Evolutionary conservation across 345 rosid genomes (phyloP).

Genomic region (Ailanthus altissimus): DNA sequence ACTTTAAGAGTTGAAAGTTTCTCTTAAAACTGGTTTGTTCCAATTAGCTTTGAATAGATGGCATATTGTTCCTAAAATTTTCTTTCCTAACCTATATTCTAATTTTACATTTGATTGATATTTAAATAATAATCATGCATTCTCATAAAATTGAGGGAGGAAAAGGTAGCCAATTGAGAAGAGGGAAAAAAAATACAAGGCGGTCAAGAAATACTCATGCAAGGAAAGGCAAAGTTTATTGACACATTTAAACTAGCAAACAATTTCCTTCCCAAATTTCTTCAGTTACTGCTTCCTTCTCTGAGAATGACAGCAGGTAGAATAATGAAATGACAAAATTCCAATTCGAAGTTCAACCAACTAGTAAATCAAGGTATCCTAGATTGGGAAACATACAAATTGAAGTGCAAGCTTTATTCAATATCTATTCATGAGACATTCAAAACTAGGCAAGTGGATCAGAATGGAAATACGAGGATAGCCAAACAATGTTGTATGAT

Average conservation of each 20-base stretch:
- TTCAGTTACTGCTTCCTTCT: not conserved
- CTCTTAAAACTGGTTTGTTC: not conserved
- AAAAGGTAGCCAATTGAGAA: not conserved
- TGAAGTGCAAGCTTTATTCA: not conserved
- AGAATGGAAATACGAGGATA: not conserved
- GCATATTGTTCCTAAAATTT: not conserved
- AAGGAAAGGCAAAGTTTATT: not conserved
- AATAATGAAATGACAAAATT: not conserved
- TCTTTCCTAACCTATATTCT: not conserved
- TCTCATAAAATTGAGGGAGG: not conserved
- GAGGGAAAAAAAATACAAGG: not conserved
- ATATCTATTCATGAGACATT: not conserved
- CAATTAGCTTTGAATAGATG: not conserved
- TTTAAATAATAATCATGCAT: not conserved
- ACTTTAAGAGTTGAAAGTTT: not conserved
- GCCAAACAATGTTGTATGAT: not conserved
- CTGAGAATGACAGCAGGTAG: not conserved
- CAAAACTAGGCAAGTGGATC: not conserved
- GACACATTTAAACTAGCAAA: not conserved
- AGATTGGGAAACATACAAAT: not conserved
- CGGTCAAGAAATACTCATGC: not conserved
- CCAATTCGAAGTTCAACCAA: not conserved
- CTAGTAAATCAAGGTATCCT: slow-evolving; percentile 1
- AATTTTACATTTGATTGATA: not conserved
- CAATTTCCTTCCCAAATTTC: not conserved